Percentiles rank a stretch among this genome's conserved stretches.
Conservation (phyloP, 78 protist genomes). For the Planoprotostelium fungivorum region DNA sequence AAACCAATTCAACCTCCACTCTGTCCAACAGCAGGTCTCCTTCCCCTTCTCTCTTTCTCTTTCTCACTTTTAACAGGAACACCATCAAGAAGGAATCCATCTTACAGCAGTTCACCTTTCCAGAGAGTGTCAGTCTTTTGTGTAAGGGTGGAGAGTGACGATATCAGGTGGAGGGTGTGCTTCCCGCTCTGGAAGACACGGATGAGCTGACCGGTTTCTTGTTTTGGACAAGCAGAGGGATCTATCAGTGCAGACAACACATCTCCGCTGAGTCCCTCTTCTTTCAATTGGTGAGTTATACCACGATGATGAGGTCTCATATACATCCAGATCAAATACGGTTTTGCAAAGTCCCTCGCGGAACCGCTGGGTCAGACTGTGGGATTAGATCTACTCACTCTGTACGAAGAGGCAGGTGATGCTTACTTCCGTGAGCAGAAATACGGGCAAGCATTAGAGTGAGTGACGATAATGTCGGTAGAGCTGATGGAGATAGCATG, state of each 20-base stretch:
- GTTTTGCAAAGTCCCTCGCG: neutral
- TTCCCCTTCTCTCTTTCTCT: neutral
- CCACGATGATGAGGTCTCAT: too few relatives aligned
- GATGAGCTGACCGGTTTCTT: neutral
- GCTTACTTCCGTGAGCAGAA: neutral
- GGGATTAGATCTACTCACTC: neutral
- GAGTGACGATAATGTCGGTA: neutral
- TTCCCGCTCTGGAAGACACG: neutral
- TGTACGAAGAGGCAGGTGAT: neutral
- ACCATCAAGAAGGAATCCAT: neutral
- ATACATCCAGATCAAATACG: neutral
- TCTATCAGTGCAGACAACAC: neutral
- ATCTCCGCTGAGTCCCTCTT: neutral
- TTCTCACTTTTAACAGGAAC: neutral
- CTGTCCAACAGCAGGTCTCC: neutral
- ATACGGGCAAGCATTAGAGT: neutral
- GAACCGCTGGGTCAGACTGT: neutral
- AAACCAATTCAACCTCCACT: neutral
- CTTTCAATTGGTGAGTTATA: neutral
- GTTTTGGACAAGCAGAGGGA: neutral
- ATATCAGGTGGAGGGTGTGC: neutral
- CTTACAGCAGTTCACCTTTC: neutral
- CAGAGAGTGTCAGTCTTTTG: neutral
- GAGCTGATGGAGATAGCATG: neutral
- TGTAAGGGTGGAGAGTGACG: too few relatives aligned